Conservation (phyloP, 2,329 filamentous ascomycete genomes). For the Aspergillus nomiae region DNA sequence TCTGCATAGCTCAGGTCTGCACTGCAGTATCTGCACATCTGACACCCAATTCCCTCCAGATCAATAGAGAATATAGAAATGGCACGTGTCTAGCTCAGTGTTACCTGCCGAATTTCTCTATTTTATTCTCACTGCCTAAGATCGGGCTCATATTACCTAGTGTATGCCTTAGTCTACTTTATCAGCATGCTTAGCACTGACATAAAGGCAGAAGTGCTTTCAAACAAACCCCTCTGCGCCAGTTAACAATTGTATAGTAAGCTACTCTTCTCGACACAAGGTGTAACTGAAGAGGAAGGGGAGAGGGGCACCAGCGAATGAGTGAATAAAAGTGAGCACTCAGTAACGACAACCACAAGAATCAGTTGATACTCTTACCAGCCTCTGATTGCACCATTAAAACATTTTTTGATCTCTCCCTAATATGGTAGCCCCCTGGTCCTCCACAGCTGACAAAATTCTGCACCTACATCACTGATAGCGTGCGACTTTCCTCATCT, state of each 20-base stretch:
- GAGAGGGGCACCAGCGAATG: background rate
- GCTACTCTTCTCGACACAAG: background rate
- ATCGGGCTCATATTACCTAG: background rate
- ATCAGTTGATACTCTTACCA: background rate
- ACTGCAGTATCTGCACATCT: background rate
- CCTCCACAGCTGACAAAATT: background rate
- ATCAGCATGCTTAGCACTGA: background rate
- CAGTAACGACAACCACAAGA: background rate
- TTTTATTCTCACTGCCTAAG: too few relatives aligned
- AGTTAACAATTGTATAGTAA: background rate
- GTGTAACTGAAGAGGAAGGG: background rate
- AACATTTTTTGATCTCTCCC: background rate
- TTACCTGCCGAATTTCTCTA: background rate
- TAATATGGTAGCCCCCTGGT: background rate
- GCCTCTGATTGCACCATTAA: background rate
- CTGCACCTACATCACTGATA: background rate
- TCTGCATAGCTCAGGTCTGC: too few relatives aligned
- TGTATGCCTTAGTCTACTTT: background rate
- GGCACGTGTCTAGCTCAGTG: background rate
- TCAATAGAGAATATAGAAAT: background rate
- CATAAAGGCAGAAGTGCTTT: background rate
- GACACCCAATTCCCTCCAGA: background rate
- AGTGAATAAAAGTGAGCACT: background rate
- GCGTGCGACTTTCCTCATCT: background rate
- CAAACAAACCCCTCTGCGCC: background rate